Evolutionary conservation across 1,139 yeast genomes (phyloP).

Genomic region (Blastobotrys persicus): DNA sequence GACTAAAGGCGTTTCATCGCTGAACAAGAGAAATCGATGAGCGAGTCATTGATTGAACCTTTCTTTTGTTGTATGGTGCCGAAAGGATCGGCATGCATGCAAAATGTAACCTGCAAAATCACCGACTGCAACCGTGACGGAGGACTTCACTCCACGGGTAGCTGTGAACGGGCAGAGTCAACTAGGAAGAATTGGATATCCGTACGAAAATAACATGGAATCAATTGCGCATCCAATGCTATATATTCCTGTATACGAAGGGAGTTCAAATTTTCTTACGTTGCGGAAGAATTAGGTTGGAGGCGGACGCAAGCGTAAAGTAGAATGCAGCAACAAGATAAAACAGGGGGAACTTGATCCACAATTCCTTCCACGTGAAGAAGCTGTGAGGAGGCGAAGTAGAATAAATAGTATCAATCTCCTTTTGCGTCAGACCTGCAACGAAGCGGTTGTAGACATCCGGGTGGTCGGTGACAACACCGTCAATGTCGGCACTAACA

Average conservation of each 20-base stretch:
- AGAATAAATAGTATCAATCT: constrained; percentile 23
- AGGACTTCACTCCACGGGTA: too few relatives aligned
- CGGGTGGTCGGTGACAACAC: constrained; percentile 64
- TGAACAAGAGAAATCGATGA: too few relatives aligned
- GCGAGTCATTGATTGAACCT: too few relatives aligned
- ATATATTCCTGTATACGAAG: not conserved
- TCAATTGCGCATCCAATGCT: too few relatives aligned
- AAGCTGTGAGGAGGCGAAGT: constrained; percentile 15
- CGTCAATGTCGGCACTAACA: constrained; percentile 51
- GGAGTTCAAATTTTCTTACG: constrained; percentile 1
- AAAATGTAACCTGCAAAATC: too few relatives aligned
- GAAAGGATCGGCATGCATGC: too few relatives aligned
- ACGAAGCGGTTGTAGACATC: constrained; percentile 28
- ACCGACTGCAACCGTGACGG: too few relatives aligned
- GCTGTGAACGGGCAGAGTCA: too few relatives aligned
- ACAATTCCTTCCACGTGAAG: constrained; percentile 15
- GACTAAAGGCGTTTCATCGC: too few relatives aligned
- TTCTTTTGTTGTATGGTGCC: too few relatives aligned
- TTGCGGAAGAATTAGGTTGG: not conserved
- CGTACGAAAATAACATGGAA: too few relatives aligned
- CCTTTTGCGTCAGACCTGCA: constrained; percentile 17
- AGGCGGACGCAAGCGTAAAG: not conserved
- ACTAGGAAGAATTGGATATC: too few relatives aligned
- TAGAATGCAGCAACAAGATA: constrained; percentile 3
- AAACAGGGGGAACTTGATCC: constrained; percentile 19